Percentiles rank a stretch among this genome's conserved stretches.
Conservation (phyloP, 1,139 yeast genomes). For the Lodderomyces margitis region DNA sequence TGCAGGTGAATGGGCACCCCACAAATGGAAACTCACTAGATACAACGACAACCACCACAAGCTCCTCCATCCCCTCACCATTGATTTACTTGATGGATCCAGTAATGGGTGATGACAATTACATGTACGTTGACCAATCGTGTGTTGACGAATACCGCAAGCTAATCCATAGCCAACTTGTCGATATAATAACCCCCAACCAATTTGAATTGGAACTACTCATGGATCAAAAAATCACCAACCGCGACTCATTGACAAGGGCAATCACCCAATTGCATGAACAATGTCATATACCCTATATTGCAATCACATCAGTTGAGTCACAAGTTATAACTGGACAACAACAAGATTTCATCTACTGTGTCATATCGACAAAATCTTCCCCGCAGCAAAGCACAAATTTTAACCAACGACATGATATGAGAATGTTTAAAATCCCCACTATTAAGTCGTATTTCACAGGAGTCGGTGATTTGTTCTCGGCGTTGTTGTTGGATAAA, state of each 20-base stretch:
- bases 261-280: conserved; percentile 53
- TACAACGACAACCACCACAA: too few species aligned
- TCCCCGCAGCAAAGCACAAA: conserved; percentile 4
- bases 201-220: conserved; percentile 85
- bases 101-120: conserved; percentile 91
- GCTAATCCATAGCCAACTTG: conserved; percentile 50
- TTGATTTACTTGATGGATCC: conserved; percentile 77
- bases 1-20: not conserved
- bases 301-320: conserved; percentile 55
- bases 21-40: too few species aligned
- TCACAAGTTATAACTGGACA: conserved; percentile 19
- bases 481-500: conserved; percentile 72
- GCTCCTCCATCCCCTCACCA: not conserved
- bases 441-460: conserved; percentile 72
- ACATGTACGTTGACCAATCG: conserved; percentile 69
- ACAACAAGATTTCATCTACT: conserved; percentile 23
- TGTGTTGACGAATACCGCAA: conserved; percentile 65
- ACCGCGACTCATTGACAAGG: conserved; percentile 35
- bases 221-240: conserved; percentile 49
- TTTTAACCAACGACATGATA: conserved; percentile 12
- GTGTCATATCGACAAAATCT: conserved; percentile 3
- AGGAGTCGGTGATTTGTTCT: conserved; percentile 91
- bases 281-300: conserved; percentile 51
- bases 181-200: conserved; percentile 81
- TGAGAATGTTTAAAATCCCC: conserved; percentile 44